These are phyloP conservation scores for Coleophoma cylindrospora DNA, from an alignment of 2,329 filamentous ascomycete genomes.

Conservation along the genomic window DNA sequence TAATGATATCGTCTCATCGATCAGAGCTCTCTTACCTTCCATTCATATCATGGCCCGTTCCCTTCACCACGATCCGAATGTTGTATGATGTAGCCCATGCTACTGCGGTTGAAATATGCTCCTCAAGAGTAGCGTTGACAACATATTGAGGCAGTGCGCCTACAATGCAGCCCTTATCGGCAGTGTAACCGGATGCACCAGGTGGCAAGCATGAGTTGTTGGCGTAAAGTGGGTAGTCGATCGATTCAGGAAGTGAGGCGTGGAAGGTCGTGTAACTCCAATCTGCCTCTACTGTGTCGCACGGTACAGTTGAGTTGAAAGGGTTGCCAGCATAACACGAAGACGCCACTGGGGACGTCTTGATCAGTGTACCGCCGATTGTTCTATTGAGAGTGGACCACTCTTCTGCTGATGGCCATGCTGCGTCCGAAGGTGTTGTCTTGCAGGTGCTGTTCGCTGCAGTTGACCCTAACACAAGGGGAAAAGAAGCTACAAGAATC, in stretches of 20 bases:
- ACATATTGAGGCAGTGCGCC: conserved; percentile 27
- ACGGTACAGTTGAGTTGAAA: conserved; percentile 20
- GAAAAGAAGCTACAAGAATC: background rate
- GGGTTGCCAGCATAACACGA: conserved; percentile 27
- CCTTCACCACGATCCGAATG: conserved; percentile 7
- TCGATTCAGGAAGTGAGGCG: conserved; percentile 24
- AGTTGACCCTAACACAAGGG: background rate
- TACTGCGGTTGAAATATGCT: conserved; percentile 24
- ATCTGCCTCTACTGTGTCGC: conserved; percentile 17
- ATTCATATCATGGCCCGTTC: conserved; percentile 8
- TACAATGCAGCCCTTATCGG: conserved; percentile 20
- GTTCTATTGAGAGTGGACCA: conserved; percentile 18
- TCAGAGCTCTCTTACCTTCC: conserved; percentile 1
- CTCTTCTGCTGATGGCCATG: conserved; percentile 16
- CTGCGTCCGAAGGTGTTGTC: background rate
- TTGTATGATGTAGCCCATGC: conserved; percentile 12
- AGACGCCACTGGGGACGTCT: conserved; percentile 22
- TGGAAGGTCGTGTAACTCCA: conserved; percentile 27
- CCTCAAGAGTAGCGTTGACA: conserved; percentile 24
- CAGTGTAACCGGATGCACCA: conserved; percentile 14
- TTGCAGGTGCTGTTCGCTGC: conserved; percentile 1
- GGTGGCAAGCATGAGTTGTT: conserved; percentile 30
- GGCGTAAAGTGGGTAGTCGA: conserved; percentile 25
- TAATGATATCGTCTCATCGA: background rate
- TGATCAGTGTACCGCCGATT: conserved; percentile 18